Evolutionary conservation across 495 filamentous ascomycete genomes (phyloP).

Genomic region (Penicillium diatomitis): DNA sequence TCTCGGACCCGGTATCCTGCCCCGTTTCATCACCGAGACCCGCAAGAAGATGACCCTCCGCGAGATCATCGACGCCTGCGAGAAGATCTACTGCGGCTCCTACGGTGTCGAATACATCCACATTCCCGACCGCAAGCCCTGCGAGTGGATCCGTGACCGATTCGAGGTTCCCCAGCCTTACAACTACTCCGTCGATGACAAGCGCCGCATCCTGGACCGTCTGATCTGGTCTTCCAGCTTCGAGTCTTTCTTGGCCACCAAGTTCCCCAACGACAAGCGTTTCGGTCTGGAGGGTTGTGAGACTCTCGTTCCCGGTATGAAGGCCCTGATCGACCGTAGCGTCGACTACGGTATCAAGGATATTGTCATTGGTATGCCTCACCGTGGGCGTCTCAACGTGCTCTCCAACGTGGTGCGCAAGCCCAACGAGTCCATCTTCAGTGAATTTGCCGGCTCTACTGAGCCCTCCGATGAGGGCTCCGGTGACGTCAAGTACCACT

Average conservation of each 20-base stretch:
- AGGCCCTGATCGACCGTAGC: conserved; percentile 94
- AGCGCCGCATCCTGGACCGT: conserved; percentile 92
- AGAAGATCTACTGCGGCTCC: conserved; percentile 91
- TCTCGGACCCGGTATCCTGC: conserved; percentile 90
- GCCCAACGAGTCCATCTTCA: conserved; percentile 98
- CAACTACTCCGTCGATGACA: conserved; percentile 93
- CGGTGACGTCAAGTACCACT: conserved; percentile 97
- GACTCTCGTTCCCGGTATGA: conserved; percentile 95
- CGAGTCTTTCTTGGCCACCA: conserved; percentile 85
- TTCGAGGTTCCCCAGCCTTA: conserved; percentile 90
- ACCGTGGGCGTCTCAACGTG: conserved; percentile 96
- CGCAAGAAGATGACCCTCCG: conserved; percentile 93
- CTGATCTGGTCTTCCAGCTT: conserved; percentile 98
- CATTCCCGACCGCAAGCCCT: conserved; percentile 94
- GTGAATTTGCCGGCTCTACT: conserved; percentile 84
- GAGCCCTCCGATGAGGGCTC: conserved; percentile 92
- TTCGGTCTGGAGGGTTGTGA: conserved; percentile 98
- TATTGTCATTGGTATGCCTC: conserved; percentile 98
- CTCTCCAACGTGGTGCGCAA: conserved; percentile 98
- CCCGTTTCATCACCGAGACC: conserved; percentile 77
- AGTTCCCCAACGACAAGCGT: conserved; percentile 99
- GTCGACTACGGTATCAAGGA: conserved; percentile 98
- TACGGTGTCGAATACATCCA: conserved; percentile 98
- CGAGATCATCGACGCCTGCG: conserved; percentile 88
- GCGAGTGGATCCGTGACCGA: conserved; percentile 93